Percentiles rank a stretch among this genome's conserved stretches.
Evolutionary conservation across 306 rosid genomes (phyloP).

Genomic region (Dryas alaskensis): DNA sequence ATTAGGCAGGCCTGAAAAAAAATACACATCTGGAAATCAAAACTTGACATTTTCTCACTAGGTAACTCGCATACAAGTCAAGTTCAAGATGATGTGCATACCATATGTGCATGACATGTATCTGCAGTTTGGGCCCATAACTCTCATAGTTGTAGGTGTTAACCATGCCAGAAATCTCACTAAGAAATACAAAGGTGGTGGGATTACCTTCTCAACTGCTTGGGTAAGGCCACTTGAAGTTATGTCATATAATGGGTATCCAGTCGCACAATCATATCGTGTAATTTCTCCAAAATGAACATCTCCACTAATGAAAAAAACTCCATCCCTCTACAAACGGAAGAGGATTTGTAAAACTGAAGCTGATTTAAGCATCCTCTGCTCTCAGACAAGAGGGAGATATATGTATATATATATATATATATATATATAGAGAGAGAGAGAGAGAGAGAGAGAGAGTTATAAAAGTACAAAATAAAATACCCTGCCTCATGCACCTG

Average conservation of each 20-base stretch:
- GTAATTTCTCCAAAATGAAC: slow-evolving; percentile 88
- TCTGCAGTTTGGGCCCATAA: slow-evolving; percentile 57
- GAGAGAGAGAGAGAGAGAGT: not conserved
- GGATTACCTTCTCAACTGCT: slow-evolving; percentile 59
- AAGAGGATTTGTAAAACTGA: slow-evolving; percentile 15
- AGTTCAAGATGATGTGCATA: slow-evolving; percentile 33
- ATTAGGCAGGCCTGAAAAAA: slow-evolving; percentile 63
- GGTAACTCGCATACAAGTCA: not conserved
- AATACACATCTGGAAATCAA: slow-evolving; percentile 26
- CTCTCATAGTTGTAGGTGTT: slow-evolving; percentile 76
- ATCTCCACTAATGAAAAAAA: slow-evolving; percentile 77
- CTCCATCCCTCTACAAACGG: slow-evolving; percentile 60
- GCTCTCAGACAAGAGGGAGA: not conserved
- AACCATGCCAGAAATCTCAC: slow-evolving; percentile 62
- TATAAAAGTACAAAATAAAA: slow-evolving; percentile 6
- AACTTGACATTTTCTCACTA: slow-evolving; percentile 1
- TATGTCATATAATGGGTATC: slow-evolving; percentile 70
- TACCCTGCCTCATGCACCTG: not conserved
- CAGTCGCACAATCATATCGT: slow-evolving; percentile 69
- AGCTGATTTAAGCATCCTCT: slow-evolving; percentile 6
- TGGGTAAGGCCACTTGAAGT: slow-evolving; percentile 83
- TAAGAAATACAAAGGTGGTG: slow-evolving; percentile 42
- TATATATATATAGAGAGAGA: not conserved
- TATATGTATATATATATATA: too few species aligned
- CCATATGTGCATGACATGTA: slow-evolving; percentile 63